Percentiles rank a stretch among this genome's conserved stretches.
Evolutionary conservation across 2,329 filamentous ascomycete genomes (phyloP).

Genomic region (Xylaria sp.): DNA sequence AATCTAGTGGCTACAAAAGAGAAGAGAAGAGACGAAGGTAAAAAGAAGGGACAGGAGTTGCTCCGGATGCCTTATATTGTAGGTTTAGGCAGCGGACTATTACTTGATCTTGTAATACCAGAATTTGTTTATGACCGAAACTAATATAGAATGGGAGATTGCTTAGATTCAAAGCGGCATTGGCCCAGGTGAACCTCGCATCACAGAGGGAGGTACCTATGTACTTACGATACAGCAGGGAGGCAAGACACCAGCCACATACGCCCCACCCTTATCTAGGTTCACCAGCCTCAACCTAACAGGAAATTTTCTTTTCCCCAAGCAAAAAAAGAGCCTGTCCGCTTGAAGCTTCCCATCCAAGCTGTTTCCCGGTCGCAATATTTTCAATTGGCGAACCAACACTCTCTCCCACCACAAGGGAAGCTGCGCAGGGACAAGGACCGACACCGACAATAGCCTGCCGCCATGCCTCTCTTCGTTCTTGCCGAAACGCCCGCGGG

Average conservation of each 20-base stretch:
- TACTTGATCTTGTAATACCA: too few relatives aligned
- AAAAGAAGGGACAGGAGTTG: too few relatives aligned
- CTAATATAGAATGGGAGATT: too few relatives aligned
- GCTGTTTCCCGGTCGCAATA: slow-evolving; percentile 25
- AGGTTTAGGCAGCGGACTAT: too few relatives aligned
- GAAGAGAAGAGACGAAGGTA: too few relatives aligned
- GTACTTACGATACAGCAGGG: too few relatives aligned
- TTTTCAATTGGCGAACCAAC: slow-evolving; percentile 22
- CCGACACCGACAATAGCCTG: slow-evolving; percentile 28
- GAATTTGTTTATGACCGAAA: too few relatives aligned
- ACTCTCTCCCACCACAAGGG: slow-evolving; percentile 26
- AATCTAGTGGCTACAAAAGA: too few relatives aligned
- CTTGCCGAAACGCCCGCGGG: slow-evolving; percentile 89
- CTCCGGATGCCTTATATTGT: too few relatives aligned
- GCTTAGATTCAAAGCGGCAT: too few relatives aligned
- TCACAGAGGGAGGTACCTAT: too few relatives aligned
- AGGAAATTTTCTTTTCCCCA: slow-evolving; percentile 33
- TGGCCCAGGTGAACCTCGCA: too few relatives aligned
- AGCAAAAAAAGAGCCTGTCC: slow-evolving; percentile 26
- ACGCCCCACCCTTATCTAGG: slow-evolving; percentile 26
- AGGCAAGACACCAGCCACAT: slow-evolving; percentile 20
- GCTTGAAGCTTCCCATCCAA: slow-evolving; percentile 24
- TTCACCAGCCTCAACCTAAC: slow-evolving; percentile 25
- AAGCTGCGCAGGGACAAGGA: slow-evolving; percentile 37
- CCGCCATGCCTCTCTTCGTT: slow-evolving; percentile 85